Base-by-base conservation (phyloP, 768 basidiomycete species). In the Strobilomyces dryophilus region DNA sequence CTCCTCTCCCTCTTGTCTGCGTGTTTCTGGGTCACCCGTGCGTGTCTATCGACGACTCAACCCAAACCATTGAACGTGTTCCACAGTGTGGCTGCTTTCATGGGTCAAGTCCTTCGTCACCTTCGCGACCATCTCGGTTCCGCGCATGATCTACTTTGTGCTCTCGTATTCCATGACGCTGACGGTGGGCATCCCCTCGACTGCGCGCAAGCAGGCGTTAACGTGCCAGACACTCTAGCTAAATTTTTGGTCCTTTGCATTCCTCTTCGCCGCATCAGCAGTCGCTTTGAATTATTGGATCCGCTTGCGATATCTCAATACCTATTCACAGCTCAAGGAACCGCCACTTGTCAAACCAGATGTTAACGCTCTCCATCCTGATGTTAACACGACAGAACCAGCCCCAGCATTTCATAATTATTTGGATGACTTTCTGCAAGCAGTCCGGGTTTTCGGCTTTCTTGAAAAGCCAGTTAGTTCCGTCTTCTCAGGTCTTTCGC, bases 361-460 rank as follows among this genome's bases (percentile, higher is more conserved):
- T 63, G 87, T 85, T 14, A 88, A 88, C 58, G 89, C 91, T 61
- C 79, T 92, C 40, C 94, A 95, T 72, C 94, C 94, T 2, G 93
- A 97, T 66, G 87, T 95, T 20, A 93, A 93, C 54, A 81, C 86
- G 15, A 70, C 76, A 62, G 85, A 88, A 49, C 76, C 84, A 14
- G 81, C 83, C 0, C 81, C 88, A 12, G 79, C 88, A 1, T 94
- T 98, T 66, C 94, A 95, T 67, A 95, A 95, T 63, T 98, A 98
- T 62, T 78, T 98, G 26, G 95, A 98, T 67, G 97, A 99, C 64
- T 98, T 99, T 67, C 71, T 98, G 50, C 88, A 95, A 61, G 97
- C 97, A 11, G 91, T 99, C 52, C 82, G 95, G 44, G 91, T 99
- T 10, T 99, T 99, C 62, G 97, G 97, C 18, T 98, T 98, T 67